phyloP scores from a whole-genome alignment of 2,329 filamentous ascomycete species.

The Plectosphaerella plurivora region DNA sequence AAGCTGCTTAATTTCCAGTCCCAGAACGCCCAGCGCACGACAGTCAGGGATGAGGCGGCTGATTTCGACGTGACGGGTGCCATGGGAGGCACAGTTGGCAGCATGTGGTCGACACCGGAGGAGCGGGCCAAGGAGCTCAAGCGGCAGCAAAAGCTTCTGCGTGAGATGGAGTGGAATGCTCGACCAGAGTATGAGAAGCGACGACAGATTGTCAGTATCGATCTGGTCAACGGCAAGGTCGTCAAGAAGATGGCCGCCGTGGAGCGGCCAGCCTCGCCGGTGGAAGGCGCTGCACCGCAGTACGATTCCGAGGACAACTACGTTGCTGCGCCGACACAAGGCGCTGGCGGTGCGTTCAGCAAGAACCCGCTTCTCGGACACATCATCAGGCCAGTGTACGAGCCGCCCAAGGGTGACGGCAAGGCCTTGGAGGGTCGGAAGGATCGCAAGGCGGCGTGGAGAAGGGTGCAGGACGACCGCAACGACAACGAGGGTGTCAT shows the following conservation, averaged over 20 bases:
- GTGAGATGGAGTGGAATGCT: slow-evolving; percentile 84
- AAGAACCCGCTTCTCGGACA: slow-evolving; percentile 63
- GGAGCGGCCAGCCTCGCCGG: slow-evolving; percentile 53
- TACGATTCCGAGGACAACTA: slow-evolving; percentile 20
- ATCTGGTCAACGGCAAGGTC: slow-evolving; percentile 73
- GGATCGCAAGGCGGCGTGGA: slow-evolving; percentile 44
- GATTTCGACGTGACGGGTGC: slow-evolving; percentile 52
- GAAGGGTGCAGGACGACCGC: slow-evolving; percentile 56
- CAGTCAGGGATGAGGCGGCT: slow-evolving; percentile 77
- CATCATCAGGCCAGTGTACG: slow-evolving; percentile 60
- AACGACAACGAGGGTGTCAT: slow-evolving; percentile 56
- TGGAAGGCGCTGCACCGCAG: slow-evolving; percentile 23
- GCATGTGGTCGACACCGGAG: slow-evolving; percentile 79
- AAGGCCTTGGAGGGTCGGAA: slow-evolving; percentile 35
- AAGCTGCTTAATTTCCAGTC: slow-evolving; percentile 77
- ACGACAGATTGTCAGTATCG: slow-evolving; percentile 77
- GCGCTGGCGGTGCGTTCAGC: slow-evolving; percentile 57
- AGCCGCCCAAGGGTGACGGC: slow-evolving; percentile 46
- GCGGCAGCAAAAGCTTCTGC: slow-evolving; percentile 75
- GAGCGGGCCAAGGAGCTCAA: slow-evolving; percentile 81
- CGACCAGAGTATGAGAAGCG: slow-evolving; percentile 86
- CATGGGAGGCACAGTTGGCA: slow-evolving; percentile 43
- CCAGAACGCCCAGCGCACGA: slow-evolving; percentile 79
- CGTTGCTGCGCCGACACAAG: slow-evolving; percentile 12
- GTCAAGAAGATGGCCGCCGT: slow-evolving; percentile 65